Base-by-base conservation (phyloP, 805 yeast species). In the Wickerhamomyces canadensis region DNA sequence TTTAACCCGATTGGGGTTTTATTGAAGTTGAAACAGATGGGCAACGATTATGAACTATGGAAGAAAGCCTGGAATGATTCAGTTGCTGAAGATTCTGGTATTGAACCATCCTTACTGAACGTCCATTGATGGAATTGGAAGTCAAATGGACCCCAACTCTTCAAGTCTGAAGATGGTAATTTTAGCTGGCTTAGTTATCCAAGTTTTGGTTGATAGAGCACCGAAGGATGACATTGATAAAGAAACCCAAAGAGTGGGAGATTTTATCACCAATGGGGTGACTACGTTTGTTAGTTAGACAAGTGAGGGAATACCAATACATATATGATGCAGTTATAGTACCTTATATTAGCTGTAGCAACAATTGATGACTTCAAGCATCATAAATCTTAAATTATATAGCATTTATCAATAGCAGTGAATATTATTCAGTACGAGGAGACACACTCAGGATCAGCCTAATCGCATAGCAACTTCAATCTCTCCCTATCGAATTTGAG, bases 41-140 rank as follows among this genome's bases (percentile, higher is more conserved):
- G 77, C 1, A 55, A 60, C 4, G 70, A 68, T 21, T 74, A 77
- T 52, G 68, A 66, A 12, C 62, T 68, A 3, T 83, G 88, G 79
- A 55, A 60, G 4, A 60, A 61, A 17, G 75, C 80, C 7, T 89
- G 96, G 96, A 55, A 60, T 17, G 72, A 72, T 23, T 61, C 75
- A 16, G 73, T 74, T 4, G 57, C 59, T 12, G 67, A 69, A 23
- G 72, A 68, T 34, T 64, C 71, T 5, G 89, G 83, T 2, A 51
- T 77, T 4, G 95, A 89, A 54, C 88, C 95, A 2, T 75, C 87
- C 2, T 55, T 82, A 38, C 62, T 85, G 27, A 72, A 89, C 0
- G 77, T 80, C 32, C 78, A 75, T 44, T 67, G 98, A 50, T 76
- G 85, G 81, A 76, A 76, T 39, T 84, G 93, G 85, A 89, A 89